Percentiles rank a stretch among this genome's conserved stretches.
These are phyloP conservation scores for Microsporum audouinii DNA, from an alignment of 2,329 filamentous ascomycete genomes.

Conservation along the genomic window DNA sequence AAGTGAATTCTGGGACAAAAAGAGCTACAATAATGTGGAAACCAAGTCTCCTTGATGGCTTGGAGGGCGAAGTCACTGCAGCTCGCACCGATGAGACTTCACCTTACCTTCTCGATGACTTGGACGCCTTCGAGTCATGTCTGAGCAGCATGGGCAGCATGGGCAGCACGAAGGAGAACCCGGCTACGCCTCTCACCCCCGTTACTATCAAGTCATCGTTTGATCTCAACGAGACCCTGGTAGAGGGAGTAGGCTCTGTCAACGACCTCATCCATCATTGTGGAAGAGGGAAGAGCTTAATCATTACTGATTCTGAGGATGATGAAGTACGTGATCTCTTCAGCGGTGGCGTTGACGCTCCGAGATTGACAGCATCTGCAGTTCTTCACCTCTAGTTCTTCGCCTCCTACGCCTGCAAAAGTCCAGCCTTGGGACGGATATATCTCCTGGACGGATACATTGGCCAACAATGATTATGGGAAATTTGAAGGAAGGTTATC, in stretches of 20 bases:
- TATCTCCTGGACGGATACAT: conserved; percentile 9
- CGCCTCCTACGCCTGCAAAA: background rate
- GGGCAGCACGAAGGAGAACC: background rate
- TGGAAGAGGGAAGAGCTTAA: background rate
- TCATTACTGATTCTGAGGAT: background rate
- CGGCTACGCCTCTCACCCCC: background rate
- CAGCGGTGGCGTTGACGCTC: background rate
- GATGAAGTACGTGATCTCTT: conserved; percentile 4
- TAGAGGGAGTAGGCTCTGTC: conserved; percentile 12
- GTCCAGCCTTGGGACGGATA: conserved; percentile 13
- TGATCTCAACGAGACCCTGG: conserved; percentile 1
- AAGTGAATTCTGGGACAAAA: background rate
- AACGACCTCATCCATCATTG: conserved; percentile 10
- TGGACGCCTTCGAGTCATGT: conserved; percentile 1
- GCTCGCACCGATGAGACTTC: background rate
- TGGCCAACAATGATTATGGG: background rate
- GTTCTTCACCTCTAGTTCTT: background rate
- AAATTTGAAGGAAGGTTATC: background rate
- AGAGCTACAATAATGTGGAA: background rate
- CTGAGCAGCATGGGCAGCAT: background rate
- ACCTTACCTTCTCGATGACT: conserved; percentile 3
- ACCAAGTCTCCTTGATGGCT: background rate
- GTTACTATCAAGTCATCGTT: background rate
- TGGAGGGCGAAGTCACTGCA: background rate
- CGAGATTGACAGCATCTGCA: background rate